These are phyloP conservation scores for Trichophyton schoenleinii DNA, from an alignment of 2,329 filamentous ascomycete species.

Conservation along the genomic window DNA sequence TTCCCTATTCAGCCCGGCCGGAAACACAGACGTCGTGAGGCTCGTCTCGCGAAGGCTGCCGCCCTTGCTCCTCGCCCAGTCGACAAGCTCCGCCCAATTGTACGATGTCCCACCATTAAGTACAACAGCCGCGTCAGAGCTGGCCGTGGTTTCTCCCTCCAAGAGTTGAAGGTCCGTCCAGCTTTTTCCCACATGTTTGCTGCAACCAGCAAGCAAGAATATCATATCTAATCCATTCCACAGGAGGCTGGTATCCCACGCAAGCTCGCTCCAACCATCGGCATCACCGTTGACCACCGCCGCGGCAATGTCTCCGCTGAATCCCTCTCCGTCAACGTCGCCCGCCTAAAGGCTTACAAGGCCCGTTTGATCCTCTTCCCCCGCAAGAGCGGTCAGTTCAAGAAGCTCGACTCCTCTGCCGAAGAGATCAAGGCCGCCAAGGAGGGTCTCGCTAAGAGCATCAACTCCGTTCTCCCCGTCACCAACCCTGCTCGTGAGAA, in stretches of 20 bases:
- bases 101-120: constrained; percentile 95
- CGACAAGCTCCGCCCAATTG: constrained; percentile 90
- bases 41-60: constrained; percentile 88
- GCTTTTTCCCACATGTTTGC: background rate
- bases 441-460: constrained; percentile 41
- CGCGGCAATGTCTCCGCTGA: constrained; percentile 96
- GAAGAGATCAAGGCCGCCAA: constrained; percentile 64
- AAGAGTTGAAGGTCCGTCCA: constrained; percentile 83
- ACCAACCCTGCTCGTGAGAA: constrained; percentile 44
- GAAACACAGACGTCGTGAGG: constrained; percentile 84
- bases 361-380: constrained; percentile 95
- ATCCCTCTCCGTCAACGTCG: constrained; percentile 86
- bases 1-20: constrained; percentile 63
- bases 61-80: constrained; percentile 90
- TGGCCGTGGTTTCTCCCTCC: constrained; percentile 93
- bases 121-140: constrained; percentile 97
- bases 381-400: constrained; percentile 83
- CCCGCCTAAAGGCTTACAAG: constrained; percentile 96
- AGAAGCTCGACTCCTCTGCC: constrained; percentile 79
- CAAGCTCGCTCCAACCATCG: constrained; percentile 88
- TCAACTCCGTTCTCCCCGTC: constrained; percentile 58
- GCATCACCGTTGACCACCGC: constrained; percentile 91
- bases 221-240: constrained; percentile 4
- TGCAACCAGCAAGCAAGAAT: background rate
- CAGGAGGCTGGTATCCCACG: constrained; percentile 92